Percentiles rank a stretch among this genome's conserved stretches.
These are phyloP conservation scores for Rhinocladiella mackenziei DNA, from an alignment of 2,329 filamentous ascomycete genomes.

Conservation along the genomic window DNA sequence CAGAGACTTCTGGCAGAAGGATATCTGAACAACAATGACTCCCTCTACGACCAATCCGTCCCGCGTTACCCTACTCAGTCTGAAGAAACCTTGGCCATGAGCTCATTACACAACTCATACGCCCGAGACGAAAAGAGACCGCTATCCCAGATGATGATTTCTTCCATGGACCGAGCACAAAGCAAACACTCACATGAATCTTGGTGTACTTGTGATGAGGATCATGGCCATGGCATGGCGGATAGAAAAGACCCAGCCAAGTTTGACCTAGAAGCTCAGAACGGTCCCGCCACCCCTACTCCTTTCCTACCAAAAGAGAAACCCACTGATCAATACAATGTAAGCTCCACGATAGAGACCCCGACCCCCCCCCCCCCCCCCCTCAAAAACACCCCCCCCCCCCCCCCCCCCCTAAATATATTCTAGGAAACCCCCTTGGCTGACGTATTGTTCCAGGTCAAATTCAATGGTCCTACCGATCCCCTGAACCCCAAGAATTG, in stretches of 20 bases:
- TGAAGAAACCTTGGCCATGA: constrained; percentile 28
- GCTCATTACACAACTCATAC: constrained; percentile 24
- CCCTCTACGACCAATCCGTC: constrained; percentile 24
- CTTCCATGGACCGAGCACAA: constrained; percentile 21
- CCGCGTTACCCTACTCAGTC: constrained; percentile 27
- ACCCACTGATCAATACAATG: constrained; percentile 52
- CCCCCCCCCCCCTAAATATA: too few species aligned
- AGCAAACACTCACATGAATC: constrained; percentile 29
- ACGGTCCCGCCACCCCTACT: constrained; percentile 26
- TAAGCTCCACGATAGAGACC: too few species aligned
- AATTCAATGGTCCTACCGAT: constrained; percentile 53
- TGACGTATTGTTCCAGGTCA: constrained; percentile 33
- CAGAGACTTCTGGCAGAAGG: constrained; percentile 29
- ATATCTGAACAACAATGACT: constrained; percentile 29
- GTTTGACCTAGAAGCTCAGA: constrained; percentile 29
- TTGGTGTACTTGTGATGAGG: constrained; percentile 31
- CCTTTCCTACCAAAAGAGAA: constrained; percentile 28
- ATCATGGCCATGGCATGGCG: constrained; percentile 26
- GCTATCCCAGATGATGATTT: constrained; percentile 20
- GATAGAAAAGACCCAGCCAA: constrained; percentile 24
- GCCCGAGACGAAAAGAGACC: constrained; percentile 27
- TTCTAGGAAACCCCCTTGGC: too few species aligned
- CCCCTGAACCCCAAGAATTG: constrained; percentile 53
- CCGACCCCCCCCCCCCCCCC: too few species aligned
- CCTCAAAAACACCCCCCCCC: too few species aligned